phyloP scores from a whole-genome alignment of 2,329 filamentous ascomycete genomes.

The Penicillium capsulatum region DNA sequence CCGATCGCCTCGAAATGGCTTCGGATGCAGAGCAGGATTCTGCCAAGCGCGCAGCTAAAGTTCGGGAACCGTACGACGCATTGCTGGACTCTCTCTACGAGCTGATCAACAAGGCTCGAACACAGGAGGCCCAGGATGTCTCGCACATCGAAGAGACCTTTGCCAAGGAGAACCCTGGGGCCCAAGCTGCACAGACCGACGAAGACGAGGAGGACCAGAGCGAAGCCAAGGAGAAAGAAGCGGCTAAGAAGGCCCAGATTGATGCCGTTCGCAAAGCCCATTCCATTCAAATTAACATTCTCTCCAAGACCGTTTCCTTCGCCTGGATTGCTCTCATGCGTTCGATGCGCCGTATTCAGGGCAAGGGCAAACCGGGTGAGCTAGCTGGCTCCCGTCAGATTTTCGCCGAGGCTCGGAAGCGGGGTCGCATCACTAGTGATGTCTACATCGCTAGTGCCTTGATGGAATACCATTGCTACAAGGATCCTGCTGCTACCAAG shows the following conservation, averaged over 20 bases:
- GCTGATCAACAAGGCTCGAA: constrained; percentile 67
- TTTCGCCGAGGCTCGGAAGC: constrained; percentile 82
- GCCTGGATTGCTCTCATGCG: constrained; percentile 94
- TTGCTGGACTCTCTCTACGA: constrained; percentile 85
- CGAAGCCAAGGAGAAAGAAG: constrained; percentile 49
- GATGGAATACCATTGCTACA: constrained; percentile 94
- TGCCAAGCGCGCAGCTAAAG: constrained; percentile 62
- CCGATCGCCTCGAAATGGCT: constrained; percentile 77
- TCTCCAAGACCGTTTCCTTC: constrained; percentile 83
- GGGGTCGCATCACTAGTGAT: constrained; percentile 85
- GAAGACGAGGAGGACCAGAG: constrained; percentile 54
- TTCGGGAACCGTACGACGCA: constrained; percentile 78
- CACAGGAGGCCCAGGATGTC: constrained; percentile 61
- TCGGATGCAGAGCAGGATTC: constrained; percentile 69
- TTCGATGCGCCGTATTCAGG: constrained; percentile 89
- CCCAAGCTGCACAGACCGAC: constrained; percentile 41
- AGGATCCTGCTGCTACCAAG: constrained; percentile 84
- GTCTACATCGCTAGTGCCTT: constrained; percentile 91
- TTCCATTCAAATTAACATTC: constrained; percentile 65
- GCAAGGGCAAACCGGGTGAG: constrained; percentile 68
- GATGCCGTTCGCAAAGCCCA: constrained; percentile 61
- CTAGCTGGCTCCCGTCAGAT: constrained; percentile 73
- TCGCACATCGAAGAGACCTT: constrained; percentile 54
- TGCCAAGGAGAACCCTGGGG: constrained; percentile 39
- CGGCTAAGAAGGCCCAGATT: constrained; percentile 52